A percentile compares a stretch with the other conserved stretches of the same genome.
These are phyloP conservation scores for Ophiocordyceps robertsii DNA, from an alignment of 2,329 filamentous ascomycete species.

Conservation along the genomic window DNA sequence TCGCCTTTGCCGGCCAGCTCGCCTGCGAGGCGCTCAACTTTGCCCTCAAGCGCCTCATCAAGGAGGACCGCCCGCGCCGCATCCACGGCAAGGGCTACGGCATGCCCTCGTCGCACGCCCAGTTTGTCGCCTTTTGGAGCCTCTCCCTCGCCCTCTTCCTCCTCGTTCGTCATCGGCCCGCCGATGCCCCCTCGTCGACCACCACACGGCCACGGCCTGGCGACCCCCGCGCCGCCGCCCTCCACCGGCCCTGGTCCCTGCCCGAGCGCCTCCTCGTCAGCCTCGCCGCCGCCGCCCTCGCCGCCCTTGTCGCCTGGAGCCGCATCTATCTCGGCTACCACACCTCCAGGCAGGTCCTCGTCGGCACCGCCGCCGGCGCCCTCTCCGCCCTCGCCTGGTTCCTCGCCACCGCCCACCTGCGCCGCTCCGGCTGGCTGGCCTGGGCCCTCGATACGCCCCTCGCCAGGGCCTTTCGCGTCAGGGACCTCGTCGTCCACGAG, in stretches of 20 bases:
- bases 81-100: constrained; percentile 89
- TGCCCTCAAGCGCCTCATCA: constrained; percentile 75
- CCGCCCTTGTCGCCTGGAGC: constrained; percentile 62
- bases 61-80: constrained; percentile 76
- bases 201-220: not conserved
- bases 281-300: constrained; percentile 44
- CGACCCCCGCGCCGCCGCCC: not conserved
- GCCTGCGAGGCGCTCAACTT: constrained; percentile 88
- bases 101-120: constrained; percentile 89
- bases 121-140: constrained; percentile 89
- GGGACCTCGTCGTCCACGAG: constrained; percentile 78
- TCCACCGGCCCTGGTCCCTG: constrained; percentile 39
- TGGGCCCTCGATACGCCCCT: constrained; percentile 57
- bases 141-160: constrained; percentile 76
- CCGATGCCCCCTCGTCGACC: not conserved
- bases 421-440: constrained; percentile 54
- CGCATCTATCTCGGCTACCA: constrained; percentile 90
- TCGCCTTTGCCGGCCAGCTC: constrained; percentile 89
- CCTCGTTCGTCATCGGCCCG: constrained; percentile 52
- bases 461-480: constrained; percentile 53
- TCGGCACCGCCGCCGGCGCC: constrained; percentile 58
- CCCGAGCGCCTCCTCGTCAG: constrained; percentile 43
- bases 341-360: constrained; percentile 75
- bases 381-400: constrained; percentile 72
- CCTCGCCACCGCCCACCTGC: constrained; percentile 48